Conservation (phyloP, 768 basidiomycete species). For the Psilocybe azurescens region DNA sequence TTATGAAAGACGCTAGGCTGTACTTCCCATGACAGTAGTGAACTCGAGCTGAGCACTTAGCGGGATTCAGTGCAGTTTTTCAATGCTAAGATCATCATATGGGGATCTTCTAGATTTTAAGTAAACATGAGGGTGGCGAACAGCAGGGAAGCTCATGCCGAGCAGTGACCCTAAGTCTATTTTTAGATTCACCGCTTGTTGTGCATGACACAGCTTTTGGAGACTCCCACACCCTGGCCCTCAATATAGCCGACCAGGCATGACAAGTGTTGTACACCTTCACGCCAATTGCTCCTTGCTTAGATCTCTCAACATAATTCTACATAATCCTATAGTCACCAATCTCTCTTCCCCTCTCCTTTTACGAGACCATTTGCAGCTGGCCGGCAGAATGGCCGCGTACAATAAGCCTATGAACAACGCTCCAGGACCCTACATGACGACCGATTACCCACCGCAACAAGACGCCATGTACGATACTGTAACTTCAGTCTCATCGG, state of each 20-base stretch:
- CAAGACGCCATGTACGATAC: constrained; percentile 17
- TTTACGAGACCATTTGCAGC: constrained; percentile 1
- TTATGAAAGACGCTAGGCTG: too few relatives aligned
- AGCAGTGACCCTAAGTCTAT: constrained; percentile 1
- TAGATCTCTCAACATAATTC: constrained; percentile 4
- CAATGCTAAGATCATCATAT: too few relatives aligned
- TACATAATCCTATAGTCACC: not conserved
- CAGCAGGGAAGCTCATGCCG: not conserved
- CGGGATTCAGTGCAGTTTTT: too few relatives aligned
- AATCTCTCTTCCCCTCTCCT: not conserved
- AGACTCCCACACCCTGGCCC: constrained; percentile 15
- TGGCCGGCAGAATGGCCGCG: constrained; percentile 14
- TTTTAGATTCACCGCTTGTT: constrained; percentile 8
- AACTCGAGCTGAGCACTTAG: not conserved
- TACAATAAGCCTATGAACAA: constrained; percentile 7
- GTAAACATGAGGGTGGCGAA: not conserved
- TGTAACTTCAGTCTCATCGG: constrained; percentile 14
- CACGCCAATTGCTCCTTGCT: constrained; percentile 3
- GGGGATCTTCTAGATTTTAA: not conserved
- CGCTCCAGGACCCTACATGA: not conserved
- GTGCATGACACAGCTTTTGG: constrained; percentile 11
- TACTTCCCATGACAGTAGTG: too few relatives aligned
- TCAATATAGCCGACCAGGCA: not conserved
- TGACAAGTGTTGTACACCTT: not conserved
- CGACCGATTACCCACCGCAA: constrained; percentile 17